Evolutionary conservation across 1,284 basidiomycete species (phyloP).

Genomic region (Cryptococcus sp.): DNA sequence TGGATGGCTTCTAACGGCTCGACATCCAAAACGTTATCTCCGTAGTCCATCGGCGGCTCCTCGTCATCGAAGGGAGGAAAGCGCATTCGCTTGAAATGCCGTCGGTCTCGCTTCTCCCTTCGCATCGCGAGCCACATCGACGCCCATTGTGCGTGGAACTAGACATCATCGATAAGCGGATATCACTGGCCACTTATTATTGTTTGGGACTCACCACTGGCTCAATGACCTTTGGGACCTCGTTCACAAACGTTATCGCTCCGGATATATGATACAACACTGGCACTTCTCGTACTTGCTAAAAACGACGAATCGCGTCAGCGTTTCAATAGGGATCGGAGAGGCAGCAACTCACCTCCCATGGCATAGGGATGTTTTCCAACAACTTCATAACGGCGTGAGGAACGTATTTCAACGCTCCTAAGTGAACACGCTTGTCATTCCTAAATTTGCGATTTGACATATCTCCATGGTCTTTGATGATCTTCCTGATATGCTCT

Average conservation of each 20-base stretch:
- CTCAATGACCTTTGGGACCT: conserved; percentile 93
- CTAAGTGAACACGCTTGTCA: conserved; percentile 98
- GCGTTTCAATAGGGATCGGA: neutral
- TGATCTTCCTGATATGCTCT: conserved; percentile 96
- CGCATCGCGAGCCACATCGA: conserved; percentile 99
- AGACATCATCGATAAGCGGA: conserved; percentile 2
- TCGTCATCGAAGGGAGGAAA: conserved; percentile 99
- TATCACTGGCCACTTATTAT: neutral
- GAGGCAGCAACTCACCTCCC: conserved; percentile 63
- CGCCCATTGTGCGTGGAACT: conserved; percentile 98
- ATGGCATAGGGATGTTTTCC: conserved; percentile 98
- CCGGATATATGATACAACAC: conserved; percentile 99
- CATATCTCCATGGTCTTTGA: conserved; percentile 98
- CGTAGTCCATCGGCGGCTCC: conserved; percentile 96
- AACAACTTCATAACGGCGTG: conserved; percentile 99
- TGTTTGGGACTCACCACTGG: conserved; percentile 61
- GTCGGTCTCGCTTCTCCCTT: conserved; percentile 95
- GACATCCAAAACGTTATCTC: conserved; percentile 97
- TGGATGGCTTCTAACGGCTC: conserved; percentile 98
- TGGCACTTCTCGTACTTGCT: conserved; percentile 93
- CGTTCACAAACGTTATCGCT: conserved; percentile 99
- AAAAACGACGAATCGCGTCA: conserved; percentile 4
- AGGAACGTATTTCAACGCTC: conserved; percentile 97
- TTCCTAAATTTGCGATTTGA: conserved; percentile 94
- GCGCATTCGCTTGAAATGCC: conserved; percentile 99